Evolutionary conservation across 495 filamentous ascomycete genomes (phyloP), one percentile per base, ranked within the genome.

Genomic region (Chaetomium tenue): DNA sequence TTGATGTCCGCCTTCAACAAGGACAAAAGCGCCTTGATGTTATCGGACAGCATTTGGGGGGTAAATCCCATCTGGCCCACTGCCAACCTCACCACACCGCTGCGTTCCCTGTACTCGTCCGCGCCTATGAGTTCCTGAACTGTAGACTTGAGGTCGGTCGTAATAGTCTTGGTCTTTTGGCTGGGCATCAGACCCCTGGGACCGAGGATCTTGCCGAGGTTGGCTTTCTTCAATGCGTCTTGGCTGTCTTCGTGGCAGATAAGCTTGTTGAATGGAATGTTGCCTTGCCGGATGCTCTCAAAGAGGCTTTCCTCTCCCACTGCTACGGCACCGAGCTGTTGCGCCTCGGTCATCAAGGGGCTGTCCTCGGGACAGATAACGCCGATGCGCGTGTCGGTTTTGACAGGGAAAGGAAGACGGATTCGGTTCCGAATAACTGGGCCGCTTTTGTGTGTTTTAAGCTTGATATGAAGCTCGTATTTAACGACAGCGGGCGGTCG

Each of bases 151-250:
- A 95, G 83, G 76, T 94, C 87, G 73, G 83, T 89, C 13, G 94
- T 91, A 58, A 98, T 87, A 3, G 94, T 97, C 60, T 90, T 92
- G 25, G 82, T 83, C 82, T 96, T 98, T 57, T 79, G 76, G 72
- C 84, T 94, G 23, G 94, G 94, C 95, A 98, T 97, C 72, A 98
- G 76, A 11, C 92, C 91, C 71, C 83, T 84, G 18, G 94, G 94
- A 72, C 94, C 94, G 13, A 98, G 82, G 50, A 97, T 84, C 69
- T 88, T 84, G 57, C 88, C 93, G 62, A 98, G 72, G 3, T 79
- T 83, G 30, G 90, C 88, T 77, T 92, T 91, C 74, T 89, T 89
- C 66, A 97, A 78, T 53, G 82, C 83, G 3, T 78, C 75, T 67
- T 91, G 77, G 71, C 86, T 90, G 63, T 93, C 89, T 25, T 82